Conservation (phyloP, 2,329 filamentous ascomycete genomes). For the Zymoseptoria ardabiliae region DNA sequence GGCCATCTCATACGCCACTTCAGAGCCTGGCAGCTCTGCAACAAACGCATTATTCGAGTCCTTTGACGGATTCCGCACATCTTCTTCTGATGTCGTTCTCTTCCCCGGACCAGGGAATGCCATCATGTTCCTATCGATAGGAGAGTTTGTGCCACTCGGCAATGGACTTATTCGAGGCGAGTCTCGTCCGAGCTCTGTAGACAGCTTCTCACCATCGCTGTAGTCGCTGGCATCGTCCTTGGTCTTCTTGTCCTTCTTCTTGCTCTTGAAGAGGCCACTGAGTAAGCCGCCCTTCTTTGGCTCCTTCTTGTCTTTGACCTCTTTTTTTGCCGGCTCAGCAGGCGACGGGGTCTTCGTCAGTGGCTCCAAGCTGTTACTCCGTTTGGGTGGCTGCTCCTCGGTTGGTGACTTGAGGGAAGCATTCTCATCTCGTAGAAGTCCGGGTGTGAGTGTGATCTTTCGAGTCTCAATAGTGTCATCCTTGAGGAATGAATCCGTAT, state of each 20-base stretch:
- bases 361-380: slow-evolving; percentile 64
- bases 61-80: slow-evolving; percentile 1
- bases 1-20: slow-evolving; percentile 33
- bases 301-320: slow-evolving; percentile 67
- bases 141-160: slow-evolving; percentile 17
- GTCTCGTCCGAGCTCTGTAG: slow-evolving; percentile 21
- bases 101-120: slow-evolving; percentile 7
- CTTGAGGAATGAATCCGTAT: slow-evolving; percentile 95
- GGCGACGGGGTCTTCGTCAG: slow-evolving; percentile 61
- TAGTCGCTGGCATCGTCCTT: slow-evolving; percentile 37
- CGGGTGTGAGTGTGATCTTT: slow-evolving; percentile 94
- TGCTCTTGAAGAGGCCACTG: slow-evolving; percentile 61
- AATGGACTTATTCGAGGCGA: slow-evolving; percentile 17
- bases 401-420: slow-evolving; percentile 27
- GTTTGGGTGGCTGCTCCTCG: slow-evolving; percentile 34
- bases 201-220: slow-evolving; percentile 26
- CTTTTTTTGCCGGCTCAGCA: slow-evolving; percentile 57
- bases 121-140: slow-evolving; percentile 11
- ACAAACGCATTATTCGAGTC: slow-evolving; percentile 19
- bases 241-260: slow-evolving; percentile 56
- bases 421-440: slow-evolving; percentile 76
- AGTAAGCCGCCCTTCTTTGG: slow-evolving; percentile 65
- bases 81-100: slow-evolving; percentile 12
- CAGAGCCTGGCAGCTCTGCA: slow-evolving; percentile 33
- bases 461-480: slow-evolving; percentile 92